A percentile compares a stretch with the other conserved stretches of the same genome.
Conservation (phyloP, 23 red algal genomes). For the Chondrus crispus region DNA sequence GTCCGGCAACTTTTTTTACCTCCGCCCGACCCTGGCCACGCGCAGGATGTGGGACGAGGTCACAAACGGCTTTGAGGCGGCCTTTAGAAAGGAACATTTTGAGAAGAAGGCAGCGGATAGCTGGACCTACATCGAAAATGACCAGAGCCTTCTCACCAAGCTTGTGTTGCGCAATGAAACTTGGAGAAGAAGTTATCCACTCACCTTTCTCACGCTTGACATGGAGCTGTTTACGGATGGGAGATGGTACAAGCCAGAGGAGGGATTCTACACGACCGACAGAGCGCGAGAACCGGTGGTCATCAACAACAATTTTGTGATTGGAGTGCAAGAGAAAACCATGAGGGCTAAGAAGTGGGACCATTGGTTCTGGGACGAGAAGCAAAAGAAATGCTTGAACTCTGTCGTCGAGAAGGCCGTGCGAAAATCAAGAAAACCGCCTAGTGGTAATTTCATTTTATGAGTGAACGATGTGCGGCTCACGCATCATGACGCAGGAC, state of each 20-base stretch:
- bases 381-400: slow-evolving; percentile 10
- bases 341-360: slow-evolving; percentile 54
- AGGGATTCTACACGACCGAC: slow-evolving; percentile 55
- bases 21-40: slow-evolving; percentile 56
- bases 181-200: slow-evolving; percentile 36
- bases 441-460: too few species aligned
- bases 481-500: too few species aligned
- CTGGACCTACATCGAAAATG: slow-evolving; percentile 71
- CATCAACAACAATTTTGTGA: slow-evolving; percentile 78
- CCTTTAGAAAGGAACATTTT: slow-evolving; percentile 23
- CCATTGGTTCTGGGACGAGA: slow-evolving; percentile 69
- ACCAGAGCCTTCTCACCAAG: slow-evolving; percentile 66
- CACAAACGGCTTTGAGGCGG: slow-evolving; percentile 38
- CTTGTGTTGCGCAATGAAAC: slow-evolving; percentile 60
- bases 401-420: slow-evolving; percentile 45
- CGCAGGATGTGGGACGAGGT: slow-evolving; percentile 58
- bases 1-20: slow-evolving; percentile 67
- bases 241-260: slow-evolving; percentile 61
- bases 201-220: slow-evolving; percentile 54
- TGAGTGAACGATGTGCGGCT: too few species aligned
- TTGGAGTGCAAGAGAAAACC: slow-evolving; percentile 58
- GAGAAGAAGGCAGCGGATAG: slow-evolving; percentile 39
- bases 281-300: slow-evolving; percentile 51
- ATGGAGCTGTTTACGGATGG: slow-evolving; percentile 68
- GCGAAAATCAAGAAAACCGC: too few species aligned